Base-by-base conservation (phyloP, 768 basidiomycete genomes). In the Rhodocollybia butyracea region DNA sequence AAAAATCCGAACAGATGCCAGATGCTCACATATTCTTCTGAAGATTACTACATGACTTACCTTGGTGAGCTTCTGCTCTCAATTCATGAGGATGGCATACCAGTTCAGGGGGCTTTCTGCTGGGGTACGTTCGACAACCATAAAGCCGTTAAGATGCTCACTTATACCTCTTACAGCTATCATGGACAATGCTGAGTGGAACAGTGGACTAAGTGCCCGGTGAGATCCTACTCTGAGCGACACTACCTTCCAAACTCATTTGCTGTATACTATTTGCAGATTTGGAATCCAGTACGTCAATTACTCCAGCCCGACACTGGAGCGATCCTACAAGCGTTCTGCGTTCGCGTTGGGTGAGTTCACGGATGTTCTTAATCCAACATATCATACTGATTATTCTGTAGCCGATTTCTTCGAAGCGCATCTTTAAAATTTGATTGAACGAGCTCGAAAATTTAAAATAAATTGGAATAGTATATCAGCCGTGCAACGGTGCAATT, bases 261-360 rank as follows among this genome's bases (percentile, higher is more conserved):
- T 4, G 32, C 31, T 26, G 15, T 26, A 8, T 12, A 48, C 13
- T 45, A 5, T 57, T 46, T 30, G 31, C 41, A 78, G 76, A 55
- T 80, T 80, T 56, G 78, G 78, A 1, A 77, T 80, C 19, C 78
- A 79, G 60, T 66, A 78, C 58, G 76, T 80, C 45, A 79, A 80
- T 55, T 78, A 78, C 52, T 77, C 76, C 2, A 77, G 77, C 6
- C 65, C 51, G 15, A 41, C 36, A 2, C 64, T 78, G 19, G 76
- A 80, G 48, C 65, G 78, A 45, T 67, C 68, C 3, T 78, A 78
- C 59, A 80, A 79, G 53, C 74, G 77, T 12, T 78, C 78, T n/a
- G 77, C 78, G 15, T 59, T 76, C 41, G 63, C 73, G 10, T 60
- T 76, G 22, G 71, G 76, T 76, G 58, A 51, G 51, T 29, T 30